Evolutionary conservation across 345 rosid genomes (phyloP), one percentile per base, ranked within the genome.

Genomic region (Salix suchowensis): DNA sequence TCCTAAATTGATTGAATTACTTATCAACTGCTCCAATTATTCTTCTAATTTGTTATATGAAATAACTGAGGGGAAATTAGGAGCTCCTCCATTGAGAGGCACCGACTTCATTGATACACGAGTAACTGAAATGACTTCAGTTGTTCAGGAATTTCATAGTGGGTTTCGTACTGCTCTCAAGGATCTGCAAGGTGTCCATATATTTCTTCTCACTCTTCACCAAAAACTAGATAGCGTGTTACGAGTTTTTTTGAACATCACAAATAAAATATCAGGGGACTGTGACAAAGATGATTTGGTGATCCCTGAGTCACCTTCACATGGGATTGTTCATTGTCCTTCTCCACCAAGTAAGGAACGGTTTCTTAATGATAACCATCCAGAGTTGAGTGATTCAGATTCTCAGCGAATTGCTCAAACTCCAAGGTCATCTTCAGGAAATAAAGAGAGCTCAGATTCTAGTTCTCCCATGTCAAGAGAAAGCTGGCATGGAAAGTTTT

Each of bases 1-100:
- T 87, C 99, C 99, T 36, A 92, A 88, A 83, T 75, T 96, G 88
- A 94, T 96, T 42, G 98, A 96, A 89, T 85, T 96, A 69, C 95
- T 96, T 79, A 86, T 94, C 76, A 96, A 96, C 76, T 84, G 92
- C 75, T 74, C 87, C 54, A 87, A 86, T 65, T 96, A 87, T 50
- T 77, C 98, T 42, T 89, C 92, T 5, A 83, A 92, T 82, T 73
- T 94, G 83, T 82, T 96, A 77, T 82, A 86, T 84, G 99, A 96
- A 40, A 87, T 96, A 82, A 91, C 97, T 40, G 93, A 87, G 62
- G 91, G 97, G 75, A 90, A 85, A 72, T 86, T 94, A 81, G 97
- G 98, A 66, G 81, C 66, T 83, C 87, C 88, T 14, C 83, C 77
- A 54, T 58, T 72, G 46, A 87, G 85, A 81, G 88, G 85, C 79